phyloP scores from a whole-genome alignment of 306 rosid species.

The Cyclanthera cordifolia region DNA sequence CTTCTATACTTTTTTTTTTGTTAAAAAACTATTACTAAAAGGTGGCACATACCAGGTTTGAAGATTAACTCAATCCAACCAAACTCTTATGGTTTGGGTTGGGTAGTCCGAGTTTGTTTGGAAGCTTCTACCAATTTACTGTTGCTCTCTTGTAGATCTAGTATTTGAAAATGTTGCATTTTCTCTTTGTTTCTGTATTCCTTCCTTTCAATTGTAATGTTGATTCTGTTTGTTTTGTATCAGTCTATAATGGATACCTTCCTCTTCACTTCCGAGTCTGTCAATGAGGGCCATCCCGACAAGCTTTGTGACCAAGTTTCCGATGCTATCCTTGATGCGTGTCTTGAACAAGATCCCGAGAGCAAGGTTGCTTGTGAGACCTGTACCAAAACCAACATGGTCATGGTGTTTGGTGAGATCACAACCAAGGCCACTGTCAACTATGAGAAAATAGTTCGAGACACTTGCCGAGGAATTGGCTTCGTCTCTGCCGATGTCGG shows the following conservation, averaged over 20 bases:
- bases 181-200: background rate
- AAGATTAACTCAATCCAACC: too few relatives aligned
- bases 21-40: too few relatives aligned
- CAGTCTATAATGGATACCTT: constrained; percentile 16
- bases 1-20: too few relatives aligned
- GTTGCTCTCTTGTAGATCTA: background rate
- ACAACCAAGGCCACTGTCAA: constrained; percentile 20
- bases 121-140: too few relatives aligned
- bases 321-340: constrained; percentile 18
- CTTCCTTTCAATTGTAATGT: background rate
- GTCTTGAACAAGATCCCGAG: constrained; percentile 20
- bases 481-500: constrained; percentile 16
- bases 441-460: constrained; percentile 20
- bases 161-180: background rate
- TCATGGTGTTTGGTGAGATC: constrained; percentile 45
- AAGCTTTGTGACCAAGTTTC: constrained; percentile 21
- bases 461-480: constrained; percentile 18
- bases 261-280: constrained; percentile 22
- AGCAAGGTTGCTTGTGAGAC: constrained; percentile 67
- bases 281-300: constrained; percentile 23
- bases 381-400: constrained; percentile 85
- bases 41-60: too few relatives aligned
- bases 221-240: background rate
- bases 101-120: too few relatives aligned
- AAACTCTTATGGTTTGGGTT: too few relatives aligned